Conservation (phyloP, 148 eudicot species). For the Arbutus unedo region DNA sequence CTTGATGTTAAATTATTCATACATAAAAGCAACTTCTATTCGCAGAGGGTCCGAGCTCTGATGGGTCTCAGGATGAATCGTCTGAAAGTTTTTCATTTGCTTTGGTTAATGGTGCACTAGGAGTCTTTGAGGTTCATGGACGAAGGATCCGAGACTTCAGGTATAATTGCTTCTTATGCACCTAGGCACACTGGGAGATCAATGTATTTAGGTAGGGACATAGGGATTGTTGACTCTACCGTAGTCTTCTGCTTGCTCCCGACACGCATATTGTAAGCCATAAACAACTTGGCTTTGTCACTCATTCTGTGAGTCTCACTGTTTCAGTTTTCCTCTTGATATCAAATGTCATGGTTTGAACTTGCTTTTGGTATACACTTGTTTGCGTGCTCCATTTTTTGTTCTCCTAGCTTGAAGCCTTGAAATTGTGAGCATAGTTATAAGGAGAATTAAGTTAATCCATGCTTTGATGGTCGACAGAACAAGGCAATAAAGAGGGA, state of each 20-base stretch:
- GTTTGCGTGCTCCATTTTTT: not conserved
- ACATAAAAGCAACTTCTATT: constrained; percentile 18
- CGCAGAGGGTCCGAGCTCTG: constrained; percentile 62
- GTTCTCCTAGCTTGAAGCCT: not conserved
- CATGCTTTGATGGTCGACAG: not conserved
- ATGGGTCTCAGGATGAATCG: constrained; percentile 81
- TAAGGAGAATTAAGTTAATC: not conserved
- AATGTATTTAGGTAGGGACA: not conserved
- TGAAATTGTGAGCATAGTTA: not conserved
- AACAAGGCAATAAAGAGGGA: not conserved
- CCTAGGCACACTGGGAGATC: constrained; percentile 6
- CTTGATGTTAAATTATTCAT: constrained; percentile 10
- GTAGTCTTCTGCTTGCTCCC: not conserved
- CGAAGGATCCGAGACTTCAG: constrained; percentile 94
- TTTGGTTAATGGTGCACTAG: constrained; percentile 93
- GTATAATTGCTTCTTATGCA: constrained; percentile 30
- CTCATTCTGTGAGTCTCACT: constrained; percentile 7
- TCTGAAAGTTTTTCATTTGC: constrained; percentile 98
- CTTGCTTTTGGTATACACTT: not conserved
- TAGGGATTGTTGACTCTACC: not conserved
- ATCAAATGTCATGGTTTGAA: not conserved
- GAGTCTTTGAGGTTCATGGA: constrained; percentile 98
- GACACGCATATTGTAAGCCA: not conserved
- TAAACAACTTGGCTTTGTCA: not conserved
- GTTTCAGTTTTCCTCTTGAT: not conserved